These are phyloP conservation scores for Chenopodium berlandieri DNA, from an alignment of 148 eudicot genomes.

Conservation along the genomic window DNA sequence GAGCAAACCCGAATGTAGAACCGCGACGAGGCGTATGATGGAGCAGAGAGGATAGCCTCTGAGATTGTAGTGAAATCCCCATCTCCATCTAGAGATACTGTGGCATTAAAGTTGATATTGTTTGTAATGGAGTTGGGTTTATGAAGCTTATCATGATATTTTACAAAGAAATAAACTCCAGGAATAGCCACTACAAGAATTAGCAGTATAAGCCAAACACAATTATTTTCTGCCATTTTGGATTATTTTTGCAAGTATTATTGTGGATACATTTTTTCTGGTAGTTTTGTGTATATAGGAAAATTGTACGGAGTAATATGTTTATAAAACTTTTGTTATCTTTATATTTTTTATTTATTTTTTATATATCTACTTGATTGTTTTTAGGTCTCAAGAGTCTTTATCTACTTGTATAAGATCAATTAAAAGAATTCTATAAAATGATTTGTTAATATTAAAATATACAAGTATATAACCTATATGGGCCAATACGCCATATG, in stretches of 20 bases:
- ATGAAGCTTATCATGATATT: background rate
- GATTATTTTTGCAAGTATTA: background rate
- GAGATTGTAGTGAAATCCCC: conserved; percentile 22
- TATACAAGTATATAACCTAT: too few relatives aligned
- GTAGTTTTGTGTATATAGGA: too few relatives aligned
- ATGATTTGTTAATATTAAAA: too few relatives aligned
- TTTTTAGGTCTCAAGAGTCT: too few relatives aligned
- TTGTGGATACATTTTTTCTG: too few relatives aligned
- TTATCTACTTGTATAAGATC: too few relatives aligned
- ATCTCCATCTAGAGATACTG: conserved; percentile 24
- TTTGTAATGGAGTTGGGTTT: background rate
- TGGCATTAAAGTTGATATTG: conserved; percentile 6
- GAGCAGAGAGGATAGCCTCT: conserved; percentile 28
- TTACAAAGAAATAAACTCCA: conserved; percentile 11
- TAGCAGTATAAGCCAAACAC: background rate
- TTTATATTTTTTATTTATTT: too few relatives aligned
- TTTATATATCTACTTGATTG: too few relatives aligned
- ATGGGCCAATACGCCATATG: too few relatives aligned
- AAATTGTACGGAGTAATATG: too few relatives aligned
- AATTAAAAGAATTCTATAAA: too few relatives aligned
- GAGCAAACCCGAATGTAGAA: conserved; percentile 20
- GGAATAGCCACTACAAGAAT: background rate
- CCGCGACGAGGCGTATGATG: conserved; percentile 5
- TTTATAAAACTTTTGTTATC: too few relatives aligned
- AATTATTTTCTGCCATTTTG: background rate